Conservation (phyloP, 805 yeast genomes). For the Ogataea methylovora region DNA sequence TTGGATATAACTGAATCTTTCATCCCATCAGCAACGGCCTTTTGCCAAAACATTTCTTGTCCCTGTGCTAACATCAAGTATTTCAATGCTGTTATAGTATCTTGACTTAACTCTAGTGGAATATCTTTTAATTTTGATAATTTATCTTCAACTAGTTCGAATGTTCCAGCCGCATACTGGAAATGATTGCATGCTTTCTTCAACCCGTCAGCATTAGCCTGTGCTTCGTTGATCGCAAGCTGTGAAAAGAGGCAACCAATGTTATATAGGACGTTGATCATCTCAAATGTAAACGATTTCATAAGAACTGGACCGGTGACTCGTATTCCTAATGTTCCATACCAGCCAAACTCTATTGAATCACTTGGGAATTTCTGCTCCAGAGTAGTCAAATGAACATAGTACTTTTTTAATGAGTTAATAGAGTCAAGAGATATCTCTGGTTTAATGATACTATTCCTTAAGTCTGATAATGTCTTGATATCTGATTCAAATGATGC, state of each 20-base stretch:
- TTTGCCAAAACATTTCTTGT: constrained; percentile 80
- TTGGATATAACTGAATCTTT: constrained; percentile 58
- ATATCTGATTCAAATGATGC: constrained; percentile 24
- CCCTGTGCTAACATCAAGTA: constrained; percentile 71
- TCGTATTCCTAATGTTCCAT: constrained; percentile 53
- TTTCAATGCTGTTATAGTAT: constrained; percentile 44
- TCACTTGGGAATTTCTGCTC: constrained; percentile 57
- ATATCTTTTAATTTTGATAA: constrained; percentile 11
- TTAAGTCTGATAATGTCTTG: constrained; percentile 31
- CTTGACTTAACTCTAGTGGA: constrained; percentile 40
- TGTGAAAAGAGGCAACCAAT: constrained; percentile 58
- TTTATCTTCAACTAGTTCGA: constrained; percentile 27
- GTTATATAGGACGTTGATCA: constrained; percentile 57
- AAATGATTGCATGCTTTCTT: constrained; percentile 57
- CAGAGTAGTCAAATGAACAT: constrained; percentile 34
- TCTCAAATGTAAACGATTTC: constrained; percentile 51
- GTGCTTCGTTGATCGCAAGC: constrained; percentile 40
- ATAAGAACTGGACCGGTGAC: constrained; percentile 38
- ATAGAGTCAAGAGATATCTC: constrained; percentile 26
- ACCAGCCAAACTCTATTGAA: constrained; percentile 63
- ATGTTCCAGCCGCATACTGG: constrained; percentile 68
- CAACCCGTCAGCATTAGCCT: constrained; percentile 43
- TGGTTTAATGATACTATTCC: constrained; percentile 31
- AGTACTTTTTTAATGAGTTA: constrained; percentile 36
- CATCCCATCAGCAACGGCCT: constrained; percentile 43